Evolutionary conservation across 257 asterid species (phyloP).

Genomic region (Salvia hispanica): DNA sequence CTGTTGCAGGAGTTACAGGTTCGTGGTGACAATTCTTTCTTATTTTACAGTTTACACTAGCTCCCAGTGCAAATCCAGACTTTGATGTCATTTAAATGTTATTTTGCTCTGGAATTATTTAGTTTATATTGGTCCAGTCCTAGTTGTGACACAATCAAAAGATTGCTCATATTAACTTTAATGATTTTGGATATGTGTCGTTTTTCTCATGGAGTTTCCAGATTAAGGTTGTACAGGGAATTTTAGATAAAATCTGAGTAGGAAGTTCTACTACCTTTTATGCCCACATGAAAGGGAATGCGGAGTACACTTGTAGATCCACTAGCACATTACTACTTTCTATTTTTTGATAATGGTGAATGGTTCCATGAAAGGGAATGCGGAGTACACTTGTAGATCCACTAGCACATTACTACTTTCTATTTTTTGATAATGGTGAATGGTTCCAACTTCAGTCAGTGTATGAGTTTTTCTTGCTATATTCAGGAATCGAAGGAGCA

Average conservation of each 20-base stretch:
- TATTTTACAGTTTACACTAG: neutral
- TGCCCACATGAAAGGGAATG: constrained; percentile 12
- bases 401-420: constrained; percentile 21
- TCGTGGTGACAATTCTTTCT: constrained; percentile 24
- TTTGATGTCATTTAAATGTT: constrained; percentile 21
- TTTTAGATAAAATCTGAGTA: neutral
- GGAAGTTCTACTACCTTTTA: neutral
- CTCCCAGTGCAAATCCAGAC: constrained; percentile 8
- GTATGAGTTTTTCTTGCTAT: constrained; percentile 28
- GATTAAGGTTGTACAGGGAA: constrained; percentile 14
- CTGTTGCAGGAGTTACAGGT: constrained; percentile 85
- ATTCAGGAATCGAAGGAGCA: constrained; percentile 85
- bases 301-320: neutral
- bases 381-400: neutral
- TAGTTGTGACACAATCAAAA: constrained; percentile 10
- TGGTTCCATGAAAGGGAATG: constrained; percentile 16
- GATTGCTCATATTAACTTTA: constrained; percentile 14
- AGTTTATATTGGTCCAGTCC: neutral
- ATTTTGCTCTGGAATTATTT: constrained; percentile 21
- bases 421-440: constrained; percentile 16
- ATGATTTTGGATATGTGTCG: constrained; percentile 13
- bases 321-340: constrained; percentile 21
- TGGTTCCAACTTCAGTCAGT: constrained; percentile 8
- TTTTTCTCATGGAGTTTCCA: constrained; percentile 15
- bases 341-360: constrained; percentile 16